A percentile compares a stretch with the other conserved stretches of the same genome.
phyloP scores from a whole-genome alignment of 106 monocot genomes.

The Apostasia ramifera region DNA sequence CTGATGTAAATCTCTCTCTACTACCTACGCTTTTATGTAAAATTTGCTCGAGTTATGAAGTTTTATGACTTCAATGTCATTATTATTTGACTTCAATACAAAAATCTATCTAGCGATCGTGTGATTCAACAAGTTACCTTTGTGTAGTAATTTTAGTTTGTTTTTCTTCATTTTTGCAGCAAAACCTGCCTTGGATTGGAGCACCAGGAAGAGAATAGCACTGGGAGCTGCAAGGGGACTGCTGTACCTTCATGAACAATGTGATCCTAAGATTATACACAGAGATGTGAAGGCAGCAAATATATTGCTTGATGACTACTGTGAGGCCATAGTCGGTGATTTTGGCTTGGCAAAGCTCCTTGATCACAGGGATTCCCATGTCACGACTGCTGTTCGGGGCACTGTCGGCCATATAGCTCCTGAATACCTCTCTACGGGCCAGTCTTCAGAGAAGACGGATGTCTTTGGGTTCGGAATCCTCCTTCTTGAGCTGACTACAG shows the following conservation, averaged over 20 bases:
- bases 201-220: constrained; percentile 22
- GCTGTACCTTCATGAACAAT: constrained; percentile 23
- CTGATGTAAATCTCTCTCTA: neutral
- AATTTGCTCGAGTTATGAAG: neutral
- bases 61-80: too few relatives aligned
- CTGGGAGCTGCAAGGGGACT: constrained; percentile 25
- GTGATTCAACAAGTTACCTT: neutral
- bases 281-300: constrained; percentile 27
- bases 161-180: neutral
- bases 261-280: constrained; percentile 30
- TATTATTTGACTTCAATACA: too few relatives aligned
- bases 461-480: constrained; percentile 29
- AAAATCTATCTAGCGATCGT: neutral
- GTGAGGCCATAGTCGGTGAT: constrained; percentile 25
- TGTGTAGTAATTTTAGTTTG: neutral
- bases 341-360: constrained; percentile 28
- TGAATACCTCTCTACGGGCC: constrained; percentile 24
- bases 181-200: constrained; percentile 19
- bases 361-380: constrained; percentile 22
- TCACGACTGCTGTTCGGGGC: constrained; percentile 23
- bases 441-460: constrained; percentile 27
- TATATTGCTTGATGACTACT: constrained; percentile 24
- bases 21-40: neutral
- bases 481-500: constrained; percentile 18
- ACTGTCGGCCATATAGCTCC: constrained; percentile 28